Evolutionary conservation across 2,329 filamentous ascomycete genomes (phyloP).

Genomic region (Colletotrichum sp.): DNA sequence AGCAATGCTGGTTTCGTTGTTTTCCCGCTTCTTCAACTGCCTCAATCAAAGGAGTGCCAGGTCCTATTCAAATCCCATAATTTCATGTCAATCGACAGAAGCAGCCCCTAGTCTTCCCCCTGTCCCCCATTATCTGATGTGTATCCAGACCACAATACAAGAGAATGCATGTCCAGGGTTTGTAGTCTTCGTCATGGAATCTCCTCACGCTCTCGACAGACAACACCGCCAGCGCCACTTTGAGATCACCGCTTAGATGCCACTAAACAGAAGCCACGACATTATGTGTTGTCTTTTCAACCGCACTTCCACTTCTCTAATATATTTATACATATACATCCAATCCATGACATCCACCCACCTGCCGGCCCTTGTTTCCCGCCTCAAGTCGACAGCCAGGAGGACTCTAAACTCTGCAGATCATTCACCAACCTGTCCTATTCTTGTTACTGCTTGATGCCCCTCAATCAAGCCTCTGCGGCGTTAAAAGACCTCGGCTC

Average conservation of each 20-base stretch:
- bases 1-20: too few relatives aligned
- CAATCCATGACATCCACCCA: background rate
- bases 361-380: too few relatives aligned
- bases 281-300: too few relatives aligned
- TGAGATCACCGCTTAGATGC: background rate
- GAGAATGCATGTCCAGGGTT: accelerated
- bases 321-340: background rate
- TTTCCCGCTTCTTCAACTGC: background rate
- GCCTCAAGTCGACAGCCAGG: background rate
- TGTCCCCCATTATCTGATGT: background rate
- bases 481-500: accelerated
- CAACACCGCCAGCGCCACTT: background rate
- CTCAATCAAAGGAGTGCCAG: background rate
- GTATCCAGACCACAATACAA: background rate
- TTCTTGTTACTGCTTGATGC: background rate
- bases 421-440: background rate
- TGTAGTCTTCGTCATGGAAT: background rate
- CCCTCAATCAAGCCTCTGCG: background rate
- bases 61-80: background rate
- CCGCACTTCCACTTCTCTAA: background rate
- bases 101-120: background rate
- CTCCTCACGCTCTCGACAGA: background rate
- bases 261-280: too few relatives aligned
- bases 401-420: background rate
- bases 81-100: background rate